phyloP scores from a whole-genome alignment of 805 yeast species.

The Candida qinlingensis region DNA sequence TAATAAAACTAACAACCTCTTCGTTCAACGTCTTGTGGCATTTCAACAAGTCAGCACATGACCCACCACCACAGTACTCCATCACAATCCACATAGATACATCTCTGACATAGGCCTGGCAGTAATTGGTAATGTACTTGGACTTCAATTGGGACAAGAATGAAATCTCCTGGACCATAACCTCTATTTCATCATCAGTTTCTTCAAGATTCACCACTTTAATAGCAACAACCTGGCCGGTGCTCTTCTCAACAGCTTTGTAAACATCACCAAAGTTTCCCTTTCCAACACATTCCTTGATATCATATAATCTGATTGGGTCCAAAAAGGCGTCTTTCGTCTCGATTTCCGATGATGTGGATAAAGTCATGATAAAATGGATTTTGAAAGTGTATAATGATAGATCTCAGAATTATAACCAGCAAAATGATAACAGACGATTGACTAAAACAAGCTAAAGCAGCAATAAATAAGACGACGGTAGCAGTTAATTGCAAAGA shows the following conservation, averaged over 20 bases:
- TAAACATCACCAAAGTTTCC: conserved; percentile 90
- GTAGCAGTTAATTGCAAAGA: too few species aligned
- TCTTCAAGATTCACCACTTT: conserved; percentile 81
- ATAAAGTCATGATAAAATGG: neutral
- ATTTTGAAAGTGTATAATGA: neutral
- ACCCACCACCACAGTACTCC: conserved; percentile 96
- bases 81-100: conserved; percentile 80
- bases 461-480: too few species aligned
- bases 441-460: too few species aligned
- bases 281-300: conserved; percentile 62
- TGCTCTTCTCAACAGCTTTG: conserved; percentile 38
- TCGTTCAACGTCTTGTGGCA: conserved; percentile 52
- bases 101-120: conserved; percentile 58
- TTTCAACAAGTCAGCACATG: conserved; percentile 71
- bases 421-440: neutral
- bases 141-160: conserved; percentile 63
- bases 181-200: conserved; percentile 67
- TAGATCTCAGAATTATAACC: neutral
- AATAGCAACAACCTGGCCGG: conserved; percentile 62
- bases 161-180: conserved; percentile 70
- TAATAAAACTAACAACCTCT: conserved; percentile 52
- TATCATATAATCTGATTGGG: conserved; percentile 28
- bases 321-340: conserved; percentile 6
- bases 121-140: conserved; percentile 57
- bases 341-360: conserved; percentile 1